Evolutionary conservation across 1,139 yeast species (phyloP).

Genomic region (Geotrichum restrictum): DNA sequence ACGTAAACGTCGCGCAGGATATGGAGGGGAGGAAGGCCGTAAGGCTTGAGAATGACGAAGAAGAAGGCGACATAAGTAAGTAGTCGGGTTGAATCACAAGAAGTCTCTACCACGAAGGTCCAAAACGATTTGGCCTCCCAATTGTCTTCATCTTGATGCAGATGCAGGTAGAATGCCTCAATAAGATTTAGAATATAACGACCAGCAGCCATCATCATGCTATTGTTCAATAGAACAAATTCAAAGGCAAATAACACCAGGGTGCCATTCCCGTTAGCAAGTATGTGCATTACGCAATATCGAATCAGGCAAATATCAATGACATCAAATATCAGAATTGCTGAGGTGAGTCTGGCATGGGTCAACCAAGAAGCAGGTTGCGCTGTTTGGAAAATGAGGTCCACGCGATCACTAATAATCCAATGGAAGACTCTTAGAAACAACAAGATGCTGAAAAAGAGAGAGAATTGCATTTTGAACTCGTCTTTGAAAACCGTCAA

Average conservation of each 20-base stretch:
- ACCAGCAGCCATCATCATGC: constrained; percentile 47
- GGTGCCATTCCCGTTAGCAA: constrained; percentile 39
- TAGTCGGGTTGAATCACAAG: constrained; percentile 42
- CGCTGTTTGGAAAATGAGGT: constrained; percentile 37
- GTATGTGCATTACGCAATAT: constrained; percentile 57
- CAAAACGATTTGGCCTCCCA: constrained; percentile 73
- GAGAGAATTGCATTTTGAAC: constrained; percentile 47
- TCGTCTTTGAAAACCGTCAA: constrained; percentile 58
- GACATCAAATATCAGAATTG: constrained; percentile 44
- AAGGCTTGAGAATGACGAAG: constrained; percentile 46
- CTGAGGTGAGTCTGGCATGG: constrained; percentile 39
- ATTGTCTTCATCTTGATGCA: constrained; percentile 54
- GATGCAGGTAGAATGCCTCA: constrained; percentile 50
- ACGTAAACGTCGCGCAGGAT: constrained; percentile 64
- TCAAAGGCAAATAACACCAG: constrained; percentile 70
- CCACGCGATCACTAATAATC: constrained; percentile 48
- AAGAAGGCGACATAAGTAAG: constrained; percentile 52
- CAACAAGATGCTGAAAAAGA: constrained; percentile 42
- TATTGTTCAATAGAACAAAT: constrained; percentile 62
- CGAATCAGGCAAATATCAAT: constrained; percentile 54
- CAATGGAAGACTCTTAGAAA: constrained; percentile 71
- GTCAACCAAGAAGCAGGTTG: constrained; percentile 36
- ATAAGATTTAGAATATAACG: constrained; percentile 53
- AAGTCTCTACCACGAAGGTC: constrained; percentile 55
- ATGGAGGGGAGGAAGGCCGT: constrained; percentile 55